Base-by-base conservation (phyloP, 768 basidiomycete species). In the Lactarius hengduanensis region DNA sequence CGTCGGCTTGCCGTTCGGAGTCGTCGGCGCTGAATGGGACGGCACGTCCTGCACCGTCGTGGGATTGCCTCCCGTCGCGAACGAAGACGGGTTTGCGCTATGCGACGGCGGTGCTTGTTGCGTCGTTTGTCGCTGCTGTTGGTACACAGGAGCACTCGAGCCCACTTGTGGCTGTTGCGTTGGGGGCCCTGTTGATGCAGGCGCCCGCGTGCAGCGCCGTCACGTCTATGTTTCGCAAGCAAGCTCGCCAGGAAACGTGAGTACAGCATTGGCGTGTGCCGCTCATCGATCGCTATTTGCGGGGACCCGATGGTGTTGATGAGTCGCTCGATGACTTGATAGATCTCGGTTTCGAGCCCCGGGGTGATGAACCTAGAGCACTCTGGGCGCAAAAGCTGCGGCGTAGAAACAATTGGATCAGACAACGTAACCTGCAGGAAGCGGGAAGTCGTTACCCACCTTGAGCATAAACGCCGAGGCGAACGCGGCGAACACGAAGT, bases 381-480 rank as follows among this genome's bases (percentile, higher is more conserved):
- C 72, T 86, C 89, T 4, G 89, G 91, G 77, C 90, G 90, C 15
- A 94, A 80, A n/a, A 93, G 82, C 88, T 89, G 67, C 16, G n/a
- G n/a, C 32, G 45, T n/a, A 18, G 32, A 68, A 47, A 47, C 32
- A 61, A 30, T 16, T 18, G 36, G 10, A 8, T 56, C 59, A 34
- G 50, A 40, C 43, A 56, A 30, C 30, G 18, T 30, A 32, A 36
- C 4, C 34, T 34, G 34, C 34, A 34, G 34, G 34, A 9, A 34
- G 8, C 34, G 34, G 34, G 0, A 34, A 34, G 26, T 26, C 30
- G 32, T 36, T 11, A 57, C 76, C 58, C 72, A 87, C 89, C 81
- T 94, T 93, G 69, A 94, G 82, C 18, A 94, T 79, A 79, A 94
- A 94, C 2, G 91, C 87, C 10, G 87, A 86, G 11, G 92, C 91